Conservation (phyloP, 2,329 filamentous ascomycete genomes). For the Hypoxylon sp. region DNA sequence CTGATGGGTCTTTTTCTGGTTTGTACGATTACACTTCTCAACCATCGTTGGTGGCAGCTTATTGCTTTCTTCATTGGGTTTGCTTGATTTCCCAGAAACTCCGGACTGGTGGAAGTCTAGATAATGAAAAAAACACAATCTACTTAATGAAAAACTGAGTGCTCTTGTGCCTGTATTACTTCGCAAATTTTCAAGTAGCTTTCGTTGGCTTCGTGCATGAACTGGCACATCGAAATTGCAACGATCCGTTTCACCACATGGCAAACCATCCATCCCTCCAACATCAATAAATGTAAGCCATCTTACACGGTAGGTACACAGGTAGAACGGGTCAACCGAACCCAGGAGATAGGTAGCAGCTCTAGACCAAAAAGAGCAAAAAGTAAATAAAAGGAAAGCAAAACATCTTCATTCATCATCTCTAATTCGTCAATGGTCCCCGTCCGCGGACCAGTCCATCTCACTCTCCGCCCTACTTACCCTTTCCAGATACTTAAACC, state of each 20-base stretch:
- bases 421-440: constrained; percentile 35
- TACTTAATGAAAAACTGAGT: constrained; percentile 31
- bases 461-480: constrained; percentile 7
- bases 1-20: constrained; percentile 5
- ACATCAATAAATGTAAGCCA: no score
- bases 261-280: no score
- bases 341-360: no score
- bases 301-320: no score
- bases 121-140: constrained; percentile 11
- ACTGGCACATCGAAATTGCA: no score
- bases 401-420: background rate
- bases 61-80: constrained; percentile 27
- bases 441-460: constrained; percentile 12
- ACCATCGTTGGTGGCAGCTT: constrained; percentile 41
- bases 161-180: constrained; percentile 40
- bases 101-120: constrained; percentile 6
- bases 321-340: no score
- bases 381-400: constrained; percentile 7
- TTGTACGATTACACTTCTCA: constrained; percentile 43
- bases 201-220: no score
- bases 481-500: background rate
- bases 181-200: background rate
- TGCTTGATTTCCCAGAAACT: constrained; percentile 15
- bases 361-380: no score
- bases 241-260: no score